Conservation (phyloP, 441 rosid species). For the Geranium incanum region DNA sequence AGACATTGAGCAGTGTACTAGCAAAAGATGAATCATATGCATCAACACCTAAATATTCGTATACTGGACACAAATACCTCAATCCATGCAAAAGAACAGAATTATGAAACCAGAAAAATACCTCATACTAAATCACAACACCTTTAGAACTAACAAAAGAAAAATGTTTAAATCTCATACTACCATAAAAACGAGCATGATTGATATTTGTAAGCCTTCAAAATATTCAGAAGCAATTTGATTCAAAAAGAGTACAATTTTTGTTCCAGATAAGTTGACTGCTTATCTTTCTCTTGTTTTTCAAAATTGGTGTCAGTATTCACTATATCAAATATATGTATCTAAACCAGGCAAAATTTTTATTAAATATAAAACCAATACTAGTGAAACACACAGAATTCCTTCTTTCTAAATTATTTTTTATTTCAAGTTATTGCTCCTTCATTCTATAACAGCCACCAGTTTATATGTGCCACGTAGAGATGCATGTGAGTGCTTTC, state of each 20-base stretch:
- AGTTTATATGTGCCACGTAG: background rate
- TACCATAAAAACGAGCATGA: background rate
- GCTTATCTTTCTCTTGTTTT: background rate
- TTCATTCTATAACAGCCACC: background rate
- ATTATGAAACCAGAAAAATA: background rate
- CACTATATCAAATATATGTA: constrained; percentile 1
- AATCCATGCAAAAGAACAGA: background rate
- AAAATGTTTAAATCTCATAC: background rate
- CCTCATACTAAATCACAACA: background rate
- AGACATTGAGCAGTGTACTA: background rate
- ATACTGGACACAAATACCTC: background rate
- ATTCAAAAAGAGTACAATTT: background rate
- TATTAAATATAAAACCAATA: background rate
- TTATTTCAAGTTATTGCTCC: background rate
- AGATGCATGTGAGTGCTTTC: constrained; percentile 9
- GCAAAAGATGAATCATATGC: constrained; percentile 1
- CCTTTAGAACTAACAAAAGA: background rate
- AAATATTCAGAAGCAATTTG: background rate
- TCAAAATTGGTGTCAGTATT: background rate
- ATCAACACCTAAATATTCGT: background rate
- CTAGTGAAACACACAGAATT: background rate
- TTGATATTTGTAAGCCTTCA: background rate
- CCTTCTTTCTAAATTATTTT: background rate
- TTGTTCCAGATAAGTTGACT: background rate
- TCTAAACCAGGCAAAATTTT: background rate